phyloP scores from a whole-genome alignment of 169 alveolate species.

The Besnoitia besnoiti region DNA sequence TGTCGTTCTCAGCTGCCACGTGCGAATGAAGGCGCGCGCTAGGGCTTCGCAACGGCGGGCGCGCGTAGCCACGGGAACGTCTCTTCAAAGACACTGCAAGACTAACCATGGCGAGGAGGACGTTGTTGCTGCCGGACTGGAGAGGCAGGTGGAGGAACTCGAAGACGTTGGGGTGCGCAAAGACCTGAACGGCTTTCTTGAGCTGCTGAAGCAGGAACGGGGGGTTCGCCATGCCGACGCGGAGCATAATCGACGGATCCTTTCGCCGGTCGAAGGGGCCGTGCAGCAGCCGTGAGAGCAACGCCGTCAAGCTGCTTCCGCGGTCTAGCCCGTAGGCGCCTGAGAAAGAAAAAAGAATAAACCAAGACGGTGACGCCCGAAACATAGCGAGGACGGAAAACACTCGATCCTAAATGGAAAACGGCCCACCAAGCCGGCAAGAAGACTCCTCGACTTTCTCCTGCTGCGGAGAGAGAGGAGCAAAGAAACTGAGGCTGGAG shows the following conservation, averaged over 20 bases:
- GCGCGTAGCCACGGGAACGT: too few relatives aligned
- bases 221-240: slow-evolving; percentile 99
- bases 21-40: too few relatives aligned
- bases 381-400: not conserved
- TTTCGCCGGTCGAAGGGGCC: slow-evolving; percentile 66
- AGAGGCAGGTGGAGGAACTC: slow-evolving; percentile 98
- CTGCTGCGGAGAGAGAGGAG: not conserved
- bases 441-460: too few relatives aligned
- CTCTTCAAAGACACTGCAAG: too few relatives aligned
- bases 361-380: not conserved
- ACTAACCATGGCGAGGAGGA: slow-evolving; percentile 94
- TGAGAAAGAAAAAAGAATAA: not conserved
- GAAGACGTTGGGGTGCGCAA: slow-evolving; percentile 94
- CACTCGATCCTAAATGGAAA: not conserved
- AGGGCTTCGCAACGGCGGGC: too few relatives aligned
- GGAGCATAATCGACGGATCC: slow-evolving; percentile 76
- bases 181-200: slow-evolving; percentile 90
- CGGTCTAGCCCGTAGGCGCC: slow-evolving; percentile 98
- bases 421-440: too few relatives aligned
- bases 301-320: slow-evolving; percentile 92
- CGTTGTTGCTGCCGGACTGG: slow-evolving; percentile 95
- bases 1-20: too few relatives aligned
- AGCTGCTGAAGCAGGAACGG: slow-evolving; percentile 96
- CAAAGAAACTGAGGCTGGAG: not conserved
- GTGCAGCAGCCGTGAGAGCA: slow-evolving; percentile 85